Conservation (phyloP, 192 early-diverging fungal species). For the Mortierella hygrophila region DNA sequence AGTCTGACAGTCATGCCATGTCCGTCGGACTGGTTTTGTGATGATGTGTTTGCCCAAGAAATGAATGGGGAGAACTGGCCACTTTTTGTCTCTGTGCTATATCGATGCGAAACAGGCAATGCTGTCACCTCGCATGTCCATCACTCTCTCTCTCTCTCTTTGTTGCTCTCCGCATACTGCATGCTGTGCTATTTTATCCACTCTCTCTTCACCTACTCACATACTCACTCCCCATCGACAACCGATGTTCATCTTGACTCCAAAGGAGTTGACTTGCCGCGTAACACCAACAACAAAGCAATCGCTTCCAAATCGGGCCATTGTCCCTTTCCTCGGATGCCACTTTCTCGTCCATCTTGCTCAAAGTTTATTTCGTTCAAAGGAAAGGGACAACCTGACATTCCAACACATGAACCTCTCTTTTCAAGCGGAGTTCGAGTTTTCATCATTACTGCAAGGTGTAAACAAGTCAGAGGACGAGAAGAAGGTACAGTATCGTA, state of each 20-base stretch:
- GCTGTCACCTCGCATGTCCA: conserved; percentile 1
- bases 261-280: no score
- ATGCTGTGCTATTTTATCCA: not conserved
- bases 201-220: no score
- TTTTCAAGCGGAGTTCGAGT: conserved; percentile 1
- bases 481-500: no score
- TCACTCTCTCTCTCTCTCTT: not conserved
- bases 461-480: not conserved
- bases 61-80: not conserved
- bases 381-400: not conserved
- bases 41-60: not conserved
- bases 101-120: not conserved
- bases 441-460: not conserved
- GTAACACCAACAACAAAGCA: no score
- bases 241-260: no score
- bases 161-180: not conserved
- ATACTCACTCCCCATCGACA: no score
- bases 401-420: not conserved
- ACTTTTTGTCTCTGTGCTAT: not conserved
- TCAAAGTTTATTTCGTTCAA: conserved; percentile 1
- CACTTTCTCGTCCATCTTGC: not conserved
- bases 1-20: not conserved
- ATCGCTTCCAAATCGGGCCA: conserved; percentile 1
- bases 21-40: no score
- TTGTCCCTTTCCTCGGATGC: not conserved